Evolutionary conservation across 1,284 basidiomycete genomes (phyloP).

Genomic region (Austroboletus olivaceoglutinosus): DNA sequence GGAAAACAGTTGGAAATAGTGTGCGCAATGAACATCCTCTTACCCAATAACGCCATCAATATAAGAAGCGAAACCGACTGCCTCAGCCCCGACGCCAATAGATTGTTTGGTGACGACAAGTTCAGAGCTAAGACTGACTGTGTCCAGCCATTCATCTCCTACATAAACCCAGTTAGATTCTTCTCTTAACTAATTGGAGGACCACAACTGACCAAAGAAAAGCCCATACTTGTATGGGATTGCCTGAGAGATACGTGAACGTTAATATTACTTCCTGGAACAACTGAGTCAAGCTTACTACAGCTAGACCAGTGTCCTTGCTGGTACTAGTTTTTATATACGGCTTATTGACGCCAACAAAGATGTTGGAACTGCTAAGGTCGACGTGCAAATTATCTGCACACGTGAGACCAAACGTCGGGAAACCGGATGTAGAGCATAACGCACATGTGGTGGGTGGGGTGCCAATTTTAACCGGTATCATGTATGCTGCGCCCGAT

Average conservation of each 20-base stretch:
- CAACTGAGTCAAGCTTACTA: slow-evolving; percentile 51
- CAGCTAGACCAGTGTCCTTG: slow-evolving; percentile 36
- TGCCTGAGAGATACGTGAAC: too few species aligned
- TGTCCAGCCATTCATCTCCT: slow-evolving; percentile 29
- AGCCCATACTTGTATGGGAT: slow-evolving; percentile 9
- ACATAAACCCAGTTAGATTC: slow-evolving; percentile 3
- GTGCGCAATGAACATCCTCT: background rate
- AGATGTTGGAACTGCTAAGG: slow-evolving; percentile 54
- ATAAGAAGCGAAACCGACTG: slow-evolving; percentile 17
- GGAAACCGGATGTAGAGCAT: background rate
- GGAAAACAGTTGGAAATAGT: slow-evolving; percentile 37
- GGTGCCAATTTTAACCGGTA: slow-evolving; percentile 54
- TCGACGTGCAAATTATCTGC: slow-evolving; percentile 31
- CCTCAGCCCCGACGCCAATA: slow-evolving; percentile 30
- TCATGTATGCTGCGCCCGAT: slow-evolving; percentile 50
- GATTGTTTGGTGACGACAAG: slow-evolving; percentile 29
- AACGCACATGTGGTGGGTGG: slow-evolving; percentile 56
- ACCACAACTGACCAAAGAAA: slow-evolving; percentile 31
- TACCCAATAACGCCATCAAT: slow-evolving; percentile 18
- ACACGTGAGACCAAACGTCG: background rate
- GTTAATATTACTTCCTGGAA: too few species aligned
- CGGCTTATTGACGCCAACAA: slow-evolving; percentile 53
- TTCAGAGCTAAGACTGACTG: slow-evolving; percentile 25
- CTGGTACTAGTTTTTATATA: slow-evolving; percentile 54
- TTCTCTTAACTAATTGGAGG: slow-evolving; percentile 26